phyloP scores from a whole-genome alignment of 345 rosid genomes.

The Salix suchowensis region DNA sequence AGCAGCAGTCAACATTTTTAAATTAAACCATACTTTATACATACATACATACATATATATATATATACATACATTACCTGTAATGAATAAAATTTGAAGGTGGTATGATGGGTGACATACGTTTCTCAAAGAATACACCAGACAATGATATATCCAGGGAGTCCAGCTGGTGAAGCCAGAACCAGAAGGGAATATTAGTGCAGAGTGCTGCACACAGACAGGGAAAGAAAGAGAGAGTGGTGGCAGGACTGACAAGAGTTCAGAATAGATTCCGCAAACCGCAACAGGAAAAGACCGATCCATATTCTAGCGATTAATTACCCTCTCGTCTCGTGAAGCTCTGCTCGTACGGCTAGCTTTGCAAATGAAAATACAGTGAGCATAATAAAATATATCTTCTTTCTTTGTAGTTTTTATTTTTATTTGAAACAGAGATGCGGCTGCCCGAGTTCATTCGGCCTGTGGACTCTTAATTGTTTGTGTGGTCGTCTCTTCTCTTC shows the following conservation, averaged over 20 bases:
- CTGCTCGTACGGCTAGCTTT: background rate
- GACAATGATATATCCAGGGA: constrained; percentile 7
- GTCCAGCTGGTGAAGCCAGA: constrained; percentile 20
- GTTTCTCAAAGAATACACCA: background rate
- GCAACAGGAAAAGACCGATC: constrained; percentile 15
- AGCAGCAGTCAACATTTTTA: background rate
- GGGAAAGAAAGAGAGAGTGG: constrained; percentile 4
- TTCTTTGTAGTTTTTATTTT: background rate
- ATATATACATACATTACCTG: background rate
- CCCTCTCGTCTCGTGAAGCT: constrained; percentile 14
- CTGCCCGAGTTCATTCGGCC: constrained; percentile 29
- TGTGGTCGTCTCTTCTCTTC: constrained; percentile 17
- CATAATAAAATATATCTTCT: background rate
- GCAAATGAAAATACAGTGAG: too few species aligned
- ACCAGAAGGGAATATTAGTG: constrained; percentile 37
- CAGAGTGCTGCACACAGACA: constrained; percentile 7
- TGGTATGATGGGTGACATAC: background rate
- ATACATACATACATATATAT: background rate
- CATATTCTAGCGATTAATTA: background rate
- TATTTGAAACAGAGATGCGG: background rate
- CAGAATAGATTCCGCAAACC: constrained; percentile 47
- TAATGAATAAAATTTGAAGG: background rate
- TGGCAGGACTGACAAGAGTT: constrained; percentile 29
- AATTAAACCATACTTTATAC: background rate
- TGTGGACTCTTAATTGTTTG: constrained; percentile 4